Base-by-base conservation (phyloP, 2,329 filamentous ascomycete species). In the Eutypella sp. region DNA sequence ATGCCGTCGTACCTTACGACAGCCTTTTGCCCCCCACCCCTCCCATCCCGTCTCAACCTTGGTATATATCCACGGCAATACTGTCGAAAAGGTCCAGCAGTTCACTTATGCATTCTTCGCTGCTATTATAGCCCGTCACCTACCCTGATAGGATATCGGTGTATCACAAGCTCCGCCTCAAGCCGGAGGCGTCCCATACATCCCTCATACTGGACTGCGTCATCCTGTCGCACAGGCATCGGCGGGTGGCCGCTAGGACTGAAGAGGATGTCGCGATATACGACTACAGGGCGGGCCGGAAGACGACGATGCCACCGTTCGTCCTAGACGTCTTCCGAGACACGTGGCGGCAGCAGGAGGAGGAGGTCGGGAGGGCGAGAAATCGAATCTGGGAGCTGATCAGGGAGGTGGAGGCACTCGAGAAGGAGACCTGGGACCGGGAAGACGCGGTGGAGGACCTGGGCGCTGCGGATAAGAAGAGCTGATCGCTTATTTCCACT, bases 101-200 rank as follows among this genome's bases (percentile, higher is more conserved):
- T 34, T 19, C 10, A 9, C 7, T 15, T 19, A 10, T 3, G n/a
- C n/a, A 25, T 16, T 15, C 16, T 18, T 42, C 36, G 5, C 39
- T 34, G 5, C 25, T 40, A n/a, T 27, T 46, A 40, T 53, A 89
- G 87, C 89, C 90, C 15, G 85, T 96, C 79, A 84, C 76, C 27
- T 95, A 81, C 65, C 90, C 90, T 1, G 90, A 96, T 64, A 78
- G 79, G 41, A 81, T 95, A 50, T 89, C 86, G 0, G 88, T 93
- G 18, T 85, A 92, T 57, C 89, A 96, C 68, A 91, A 85, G 62
- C 76, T 96, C 11, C 68, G 75, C 3, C 63, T 67, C 20, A 65
- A 73, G 47, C 84, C 82, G 16, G 49, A 58, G 18, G 52, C 52
- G 2, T 65, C 67, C 0, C 58, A 68, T 16, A 41, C 61, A 62